Conservation (phyloP, 1,139 yeast genomes). For the Wickerhamomyces sp. region DNA sequence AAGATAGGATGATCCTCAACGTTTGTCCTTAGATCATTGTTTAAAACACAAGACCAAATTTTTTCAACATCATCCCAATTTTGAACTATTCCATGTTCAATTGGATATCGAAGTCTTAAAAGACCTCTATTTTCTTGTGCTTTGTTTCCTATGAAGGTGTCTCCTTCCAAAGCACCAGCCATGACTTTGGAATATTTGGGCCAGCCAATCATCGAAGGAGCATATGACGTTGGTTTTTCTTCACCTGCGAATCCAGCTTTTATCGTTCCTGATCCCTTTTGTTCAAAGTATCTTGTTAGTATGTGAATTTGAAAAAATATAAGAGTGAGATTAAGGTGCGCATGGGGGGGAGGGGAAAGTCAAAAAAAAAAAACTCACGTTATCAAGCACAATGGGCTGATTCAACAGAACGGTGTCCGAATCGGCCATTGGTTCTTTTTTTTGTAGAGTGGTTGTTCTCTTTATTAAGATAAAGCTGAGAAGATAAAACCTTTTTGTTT, state of each 20-base stretch:
- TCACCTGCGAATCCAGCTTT: conserved; percentile 95
- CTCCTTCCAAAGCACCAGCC: conserved; percentile 71
- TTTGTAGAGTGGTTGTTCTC: neutral
- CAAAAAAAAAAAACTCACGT: conserved; percentile 30
- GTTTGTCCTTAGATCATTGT: conserved; percentile 58
- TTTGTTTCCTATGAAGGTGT: conserved; percentile 62
- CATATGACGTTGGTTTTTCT: conserved; percentile 62
- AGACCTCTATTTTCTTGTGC: conserved; percentile 80
- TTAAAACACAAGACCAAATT: conserved; percentile 63
- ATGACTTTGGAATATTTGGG: conserved; percentile 81
- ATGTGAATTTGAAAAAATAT: too few relatives aligned
- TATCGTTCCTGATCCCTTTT: conserved; percentile 73
- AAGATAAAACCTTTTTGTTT: neutral
- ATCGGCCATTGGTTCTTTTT: conserved; percentile 10
- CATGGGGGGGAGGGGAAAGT: neutral
- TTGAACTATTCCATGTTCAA: conserved; percentile 74
- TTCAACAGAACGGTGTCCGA: conserved; percentile 31
- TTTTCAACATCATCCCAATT: conserved; percentile 87
- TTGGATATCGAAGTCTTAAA: conserved; percentile 62
- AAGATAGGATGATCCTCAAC: conserved; percentile 82
- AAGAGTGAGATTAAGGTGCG: too few relatives aligned
- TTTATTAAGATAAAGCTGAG: too few relatives aligned
- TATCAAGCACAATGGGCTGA: conserved; percentile 89
- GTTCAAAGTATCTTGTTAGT: too few relatives aligned
- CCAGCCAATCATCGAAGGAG: conserved; percentile 56